Evolutionary conservation across 2,329 filamentous ascomycete species (phyloP).

Genomic region (Penicillium thymicola): DNA sequence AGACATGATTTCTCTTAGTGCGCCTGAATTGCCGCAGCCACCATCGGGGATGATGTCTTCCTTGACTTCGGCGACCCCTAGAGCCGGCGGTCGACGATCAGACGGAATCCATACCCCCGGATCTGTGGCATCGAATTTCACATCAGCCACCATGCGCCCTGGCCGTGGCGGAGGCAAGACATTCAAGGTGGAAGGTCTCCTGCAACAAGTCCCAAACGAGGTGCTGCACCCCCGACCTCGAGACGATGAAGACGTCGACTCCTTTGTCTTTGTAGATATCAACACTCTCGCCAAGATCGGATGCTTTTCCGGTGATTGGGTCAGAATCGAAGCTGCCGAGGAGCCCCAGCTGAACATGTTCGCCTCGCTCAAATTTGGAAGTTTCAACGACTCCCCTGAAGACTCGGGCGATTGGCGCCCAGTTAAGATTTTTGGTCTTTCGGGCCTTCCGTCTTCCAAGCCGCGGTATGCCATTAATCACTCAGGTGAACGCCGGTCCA

Average conservation of each 20-base stretch:
- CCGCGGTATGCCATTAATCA: slow-evolving; percentile 55
- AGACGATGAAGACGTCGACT: slow-evolving; percentile 80
- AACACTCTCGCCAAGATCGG: slow-evolving; percentile 81
- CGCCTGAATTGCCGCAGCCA: slow-evolving; percentile 73
- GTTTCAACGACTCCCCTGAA: slow-evolving; percentile 47
- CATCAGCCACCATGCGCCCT: slow-evolving; percentile 73
- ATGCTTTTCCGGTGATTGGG: slow-evolving; percentile 98
- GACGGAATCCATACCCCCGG: slow-evolving; percentile 79
- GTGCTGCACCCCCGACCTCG: slow-evolving; percentile 79
- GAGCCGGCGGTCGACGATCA: slow-evolving; percentile 65
- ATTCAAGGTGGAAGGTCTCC: slow-evolving; percentile 78
- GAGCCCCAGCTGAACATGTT: slow-evolving; percentile 60
- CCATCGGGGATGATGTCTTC: slow-evolving; percentile 76
- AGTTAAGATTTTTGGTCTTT: slow-evolving; percentile 82
- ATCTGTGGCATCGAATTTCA: slow-evolving; percentile 86
- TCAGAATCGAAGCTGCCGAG: slow-evolving; percentile 72
- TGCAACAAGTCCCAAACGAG: slow-evolving; percentile 69
- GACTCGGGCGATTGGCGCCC: slow-evolving; percentile 73
- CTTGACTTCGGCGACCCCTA: slow-evolving; percentile 75
- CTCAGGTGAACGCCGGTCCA: slow-evolving; percentile 50
- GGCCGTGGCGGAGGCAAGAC: slow-evolving; percentile 71
- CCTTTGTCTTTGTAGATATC: slow-evolving; percentile 86
- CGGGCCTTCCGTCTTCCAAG: slow-evolving; percentile 58
- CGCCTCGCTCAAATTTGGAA: slow-evolving; percentile 62
- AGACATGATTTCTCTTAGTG: slow-evolving; percentile 85